Conservation (phyloP, 2,329 filamentous ascomycete genomes). For the Talaromyces pinophilus region DNA sequence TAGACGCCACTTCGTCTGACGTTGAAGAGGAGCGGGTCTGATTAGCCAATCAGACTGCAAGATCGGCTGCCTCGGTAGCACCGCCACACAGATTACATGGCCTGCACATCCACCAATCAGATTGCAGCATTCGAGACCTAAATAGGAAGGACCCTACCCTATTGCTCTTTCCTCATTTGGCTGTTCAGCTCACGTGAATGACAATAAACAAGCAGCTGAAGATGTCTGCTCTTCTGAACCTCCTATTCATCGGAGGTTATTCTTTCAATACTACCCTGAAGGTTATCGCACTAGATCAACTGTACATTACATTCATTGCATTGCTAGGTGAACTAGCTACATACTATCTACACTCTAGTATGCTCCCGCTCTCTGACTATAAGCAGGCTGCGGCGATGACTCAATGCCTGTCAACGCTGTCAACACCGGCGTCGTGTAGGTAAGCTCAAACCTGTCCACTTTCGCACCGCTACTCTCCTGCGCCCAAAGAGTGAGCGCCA, state of each 20-base stretch:
- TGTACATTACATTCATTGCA: neutral
- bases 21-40: neutral
- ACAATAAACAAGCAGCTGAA: neutral
- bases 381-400: slow-evolving; percentile 51
- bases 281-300: neutral
- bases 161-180: neutral
- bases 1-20: slow-evolving; percentile 5
- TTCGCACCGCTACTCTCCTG: slow-evolving; percentile 59
- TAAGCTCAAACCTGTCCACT: slow-evolving; percentile 56
- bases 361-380: slow-evolving; percentile 49
- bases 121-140: neutral
- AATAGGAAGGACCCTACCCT: neutral
- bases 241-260: neutral
- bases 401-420: slow-evolving; percentile 53
- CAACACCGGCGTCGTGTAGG: slow-evolving; percentile 52
- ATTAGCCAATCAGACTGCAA: neutral
- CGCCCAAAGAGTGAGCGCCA: slow-evolving; percentile 70
- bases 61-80: slow-evolving; percentile 1
- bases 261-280: neutral
- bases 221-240: neutral
- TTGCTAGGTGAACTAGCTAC: neutral
- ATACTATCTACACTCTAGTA: slow-evolving; percentile 45
- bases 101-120: slow-evolving; percentile 2
- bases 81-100: slow-evolving; percentile 9
- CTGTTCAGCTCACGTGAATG: neutral